Evolutionary conservation across 78 protist genomes (phyloP).

Genomic region (Anaeramoeba ignava): DNA sequence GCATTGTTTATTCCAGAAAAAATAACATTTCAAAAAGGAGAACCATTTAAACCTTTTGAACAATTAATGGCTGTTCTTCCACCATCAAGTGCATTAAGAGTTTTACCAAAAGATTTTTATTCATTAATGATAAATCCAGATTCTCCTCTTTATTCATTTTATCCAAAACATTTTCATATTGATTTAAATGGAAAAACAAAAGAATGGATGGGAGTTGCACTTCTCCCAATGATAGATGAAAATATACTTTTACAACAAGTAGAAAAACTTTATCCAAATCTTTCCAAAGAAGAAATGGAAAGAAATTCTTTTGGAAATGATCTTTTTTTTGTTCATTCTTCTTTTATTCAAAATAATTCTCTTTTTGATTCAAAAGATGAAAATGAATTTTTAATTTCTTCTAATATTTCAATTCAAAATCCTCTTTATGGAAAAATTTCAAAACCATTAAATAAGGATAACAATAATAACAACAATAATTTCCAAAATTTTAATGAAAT

Average conservation of each 20-base stretch:
- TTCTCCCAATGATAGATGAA: neutral
- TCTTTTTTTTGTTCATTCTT: no score
- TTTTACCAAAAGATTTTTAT: neutral
- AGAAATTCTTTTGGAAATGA: neutral
- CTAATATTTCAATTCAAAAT: no score
- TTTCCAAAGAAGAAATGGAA: neutral
- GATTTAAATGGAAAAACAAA: neutral
- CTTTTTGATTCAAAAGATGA: no score
- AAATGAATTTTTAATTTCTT: no score
- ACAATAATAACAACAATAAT: no score
- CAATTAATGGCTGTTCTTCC: constrained; percentile 95
- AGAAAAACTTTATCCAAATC: neutral
- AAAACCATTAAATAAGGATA: no score
- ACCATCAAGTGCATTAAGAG: neutral
- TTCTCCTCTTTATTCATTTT: neutral
- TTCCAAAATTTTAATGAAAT: no score
- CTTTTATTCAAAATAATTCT: no score
- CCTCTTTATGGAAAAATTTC: no score
- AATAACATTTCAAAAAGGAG: neutral
- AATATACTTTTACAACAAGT: neutral
- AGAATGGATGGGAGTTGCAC: neutral
- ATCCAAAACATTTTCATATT: neutral
- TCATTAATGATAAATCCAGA: neutral
- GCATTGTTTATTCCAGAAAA: neutral
- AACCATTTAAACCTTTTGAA: constrained; percentile 75